Percentiles rank a stretch among this genome's conserved stretches.
These are phyloP conservation scores for Dimargaris xerosporica DNA, from an alignment of 192 early-diverging fungal genomes.

Conservation along the genomic window DNA sequence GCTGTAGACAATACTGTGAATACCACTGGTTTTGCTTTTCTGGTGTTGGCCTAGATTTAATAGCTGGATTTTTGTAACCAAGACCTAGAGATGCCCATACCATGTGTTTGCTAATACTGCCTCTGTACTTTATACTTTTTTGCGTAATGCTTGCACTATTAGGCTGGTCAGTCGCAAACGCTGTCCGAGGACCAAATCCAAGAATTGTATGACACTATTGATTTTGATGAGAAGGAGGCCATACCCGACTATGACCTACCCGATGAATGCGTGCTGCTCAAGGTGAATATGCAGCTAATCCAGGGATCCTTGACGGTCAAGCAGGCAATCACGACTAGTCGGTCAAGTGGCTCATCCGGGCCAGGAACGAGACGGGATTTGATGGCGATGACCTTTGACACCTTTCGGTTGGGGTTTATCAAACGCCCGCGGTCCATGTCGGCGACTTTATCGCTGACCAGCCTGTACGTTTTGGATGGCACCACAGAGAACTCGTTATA, in stretches of 20 bases:
- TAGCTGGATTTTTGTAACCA: no score
- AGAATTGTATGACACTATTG: conserved; percentile 86
- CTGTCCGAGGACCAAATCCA: conserved; percentile 75
- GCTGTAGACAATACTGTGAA: no score
- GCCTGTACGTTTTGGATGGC: conserved; percentile 31
- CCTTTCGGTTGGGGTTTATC: conserved; percentile 24
- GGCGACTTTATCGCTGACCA: conserved; percentile 29
- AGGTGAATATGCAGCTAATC: conserved; percentile 45
- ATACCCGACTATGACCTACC: conserved; percentile 28
- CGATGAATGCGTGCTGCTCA: conserved; percentile 39
- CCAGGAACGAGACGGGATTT: not conserved
- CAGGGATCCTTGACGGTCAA: conserved; percentile 72
- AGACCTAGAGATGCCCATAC: no score
- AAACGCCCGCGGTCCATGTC: conserved; percentile 24
- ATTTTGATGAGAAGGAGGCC: conserved; percentile 71
- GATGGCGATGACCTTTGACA: conserved; percentile 27
- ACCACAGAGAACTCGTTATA: conserved; percentile 28
- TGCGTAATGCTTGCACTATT: no score
- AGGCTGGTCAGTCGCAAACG: conserved; percentile 4
- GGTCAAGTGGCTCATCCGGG: not conserved
- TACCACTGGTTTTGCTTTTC: no score
- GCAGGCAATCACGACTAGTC: conserved; percentile 4
- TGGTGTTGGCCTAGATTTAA: no score
- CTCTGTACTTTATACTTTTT: no score
- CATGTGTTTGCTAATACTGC: no score